Evolutionary conservation across 2,329 filamentous ascomycete species (phyloP).

Genomic region (Peltaster fructicola): DNA sequence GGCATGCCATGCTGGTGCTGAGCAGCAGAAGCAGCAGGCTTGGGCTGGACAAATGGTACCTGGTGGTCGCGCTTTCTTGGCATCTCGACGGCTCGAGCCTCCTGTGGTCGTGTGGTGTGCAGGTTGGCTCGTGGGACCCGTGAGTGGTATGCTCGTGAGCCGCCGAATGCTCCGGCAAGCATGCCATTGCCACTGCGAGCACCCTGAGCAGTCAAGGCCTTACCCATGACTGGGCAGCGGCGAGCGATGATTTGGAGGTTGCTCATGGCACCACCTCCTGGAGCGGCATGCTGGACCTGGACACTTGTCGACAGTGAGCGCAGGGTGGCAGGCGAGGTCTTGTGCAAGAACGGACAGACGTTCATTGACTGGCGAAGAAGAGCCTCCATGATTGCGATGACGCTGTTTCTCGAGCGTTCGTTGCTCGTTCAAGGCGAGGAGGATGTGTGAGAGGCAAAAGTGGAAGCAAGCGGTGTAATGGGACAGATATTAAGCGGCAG

Average conservation of each 20-base stretch:
- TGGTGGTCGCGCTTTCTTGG: slow-evolving; percentile 6
- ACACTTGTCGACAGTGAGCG: slow-evolving; percentile 69
- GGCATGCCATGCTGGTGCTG: slow-evolving; percentile 22
- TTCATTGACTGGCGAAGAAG: slow-evolving; percentile 88
- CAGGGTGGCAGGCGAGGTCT: slow-evolving; percentile 78
- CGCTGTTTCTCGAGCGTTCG: no score
- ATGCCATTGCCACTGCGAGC: slow-evolving; percentile 29
- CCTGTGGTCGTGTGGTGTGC: slow-evolving; percentile 62
- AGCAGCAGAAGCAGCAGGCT: slow-evolving; percentile 8
- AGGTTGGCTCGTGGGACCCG: slow-evolving; percentile 49
- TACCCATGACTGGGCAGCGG: slow-evolving; percentile 97
- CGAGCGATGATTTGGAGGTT: slow-evolving; percentile 88
- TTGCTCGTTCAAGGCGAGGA: no score
- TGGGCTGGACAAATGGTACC: no score
- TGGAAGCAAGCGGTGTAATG: slow-evolving; percentile 1
- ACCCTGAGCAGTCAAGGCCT: slow-evolving; percentile 76
- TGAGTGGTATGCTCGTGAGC: slow-evolving; percentile 30
- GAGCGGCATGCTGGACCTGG: slow-evolving; percentile 47
- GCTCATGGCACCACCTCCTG: slow-evolving; percentile 83
- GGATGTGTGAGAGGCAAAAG: slow-evolving; percentile 1
- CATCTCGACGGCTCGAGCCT: slow-evolving; percentile 59
- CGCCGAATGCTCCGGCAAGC: slow-evolving; percentile 32
- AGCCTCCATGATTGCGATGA: slow-evolving; percentile 57
- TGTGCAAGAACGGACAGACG: slow-evolving; percentile 94
- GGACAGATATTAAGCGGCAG: slow-evolving; percentile 2